A percentile compares a stretch with the other conserved stretches of the same genome.
phyloP scores from a whole-genome alignment of 495 filamentous ascomycete genomes.

The Gamarada debralockiae region DNA sequence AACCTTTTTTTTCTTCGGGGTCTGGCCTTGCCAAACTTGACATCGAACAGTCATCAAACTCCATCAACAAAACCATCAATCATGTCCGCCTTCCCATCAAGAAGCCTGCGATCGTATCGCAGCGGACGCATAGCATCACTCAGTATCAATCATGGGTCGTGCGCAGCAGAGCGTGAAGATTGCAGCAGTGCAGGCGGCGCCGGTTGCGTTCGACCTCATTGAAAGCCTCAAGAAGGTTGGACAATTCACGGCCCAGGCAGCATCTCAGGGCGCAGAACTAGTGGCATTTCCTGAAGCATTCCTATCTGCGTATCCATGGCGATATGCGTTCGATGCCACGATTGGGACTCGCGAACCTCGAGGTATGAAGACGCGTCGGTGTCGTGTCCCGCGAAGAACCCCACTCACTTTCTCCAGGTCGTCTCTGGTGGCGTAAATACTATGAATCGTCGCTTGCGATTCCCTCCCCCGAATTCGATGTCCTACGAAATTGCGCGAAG shows the following conservation, averaged over 20 bases:
- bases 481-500: conserved; percentile 29
- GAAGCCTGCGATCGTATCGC: too few relatives aligned
- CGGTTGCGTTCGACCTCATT: conserved; percentile 37
- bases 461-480: conserved; percentile 32
- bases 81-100: too few relatives aligned
- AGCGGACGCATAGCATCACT: too few relatives aligned
- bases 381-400: too few relatives aligned
- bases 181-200: conserved; percentile 40
- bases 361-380: conserved; percentile 23
- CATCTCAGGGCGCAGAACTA: conserved; percentile 37
- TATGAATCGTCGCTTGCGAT: conserved; percentile 33
- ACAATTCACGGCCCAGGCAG: conserved; percentile 36
- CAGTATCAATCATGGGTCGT: too few relatives aligned
- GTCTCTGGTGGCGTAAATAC: too few relatives aligned
- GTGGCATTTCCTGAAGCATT: conserved; percentile 45
- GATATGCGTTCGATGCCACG: conserved; percentile 40
- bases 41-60: too few relatives aligned
- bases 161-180: conserved; percentile 11
- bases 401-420: too few relatives aligned
- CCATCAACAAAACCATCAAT: too few relatives aligned
- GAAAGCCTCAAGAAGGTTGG: conserved; percentile 35
- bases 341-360: conserved; percentile 37
- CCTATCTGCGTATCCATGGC: conserved; percentile 39
- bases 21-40: too few relatives aligned
- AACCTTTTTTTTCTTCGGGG: too few relatives aligned